Conservation (phyloP, 768 basidiomycete genomes). For the Boletus bicolor region DNA sequence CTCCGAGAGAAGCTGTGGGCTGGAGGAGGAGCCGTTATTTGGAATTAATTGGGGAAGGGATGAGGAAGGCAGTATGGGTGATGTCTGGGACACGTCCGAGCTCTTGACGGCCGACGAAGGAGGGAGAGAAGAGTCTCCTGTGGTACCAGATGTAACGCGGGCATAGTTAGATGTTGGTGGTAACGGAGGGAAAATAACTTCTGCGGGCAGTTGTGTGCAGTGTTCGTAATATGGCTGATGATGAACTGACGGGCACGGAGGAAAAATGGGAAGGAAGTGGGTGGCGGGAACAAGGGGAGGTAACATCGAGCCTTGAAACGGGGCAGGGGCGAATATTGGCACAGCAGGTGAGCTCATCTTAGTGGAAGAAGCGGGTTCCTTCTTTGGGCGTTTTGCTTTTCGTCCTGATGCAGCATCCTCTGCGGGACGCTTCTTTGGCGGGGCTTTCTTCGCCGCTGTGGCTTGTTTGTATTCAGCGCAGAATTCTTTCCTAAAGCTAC, state of each 20-base stretch:
- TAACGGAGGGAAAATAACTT: conserved; percentile 72
- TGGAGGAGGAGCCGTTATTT: conserved; percentile 63
- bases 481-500: conserved; percentile 71
- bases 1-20: conserved; percentile 45
- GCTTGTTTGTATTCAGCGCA: conserved; percentile 38
- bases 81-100: conserved; percentile 24
- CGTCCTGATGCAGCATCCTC: conserved; percentile 38
- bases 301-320: conserved; percentile 17
- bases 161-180: conserved; percentile 49
- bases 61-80: conserved; percentile 34
- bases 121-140: conserved; percentile 16
- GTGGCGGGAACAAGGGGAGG: conserved; percentile 23
- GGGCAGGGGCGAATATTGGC: conserved; percentile 19
- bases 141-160: conserved; percentile 22
- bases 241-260: conserved; percentile 54
- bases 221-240: conserved; percentile 75
- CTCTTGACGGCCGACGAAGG: conserved; percentile 25
- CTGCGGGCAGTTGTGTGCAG: conserved; percentile 53
- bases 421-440: conserved; percentile 37
- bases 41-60: conserved; percentile 63
- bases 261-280: conserved; percentile 42
- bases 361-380: conserved; percentile 26
- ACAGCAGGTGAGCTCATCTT: conserved; percentile 23
- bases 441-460: conserved; percentile 27
- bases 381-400: conserved; percentile 48